A percentile compares a stretch with the other conserved stretches of the same genome.
These are phyloP conservation scores for Hemileccinum hortonii DNA, from an alignment of 1,284 basidiomycete genomes.

Conservation along the genomic window DNA sequence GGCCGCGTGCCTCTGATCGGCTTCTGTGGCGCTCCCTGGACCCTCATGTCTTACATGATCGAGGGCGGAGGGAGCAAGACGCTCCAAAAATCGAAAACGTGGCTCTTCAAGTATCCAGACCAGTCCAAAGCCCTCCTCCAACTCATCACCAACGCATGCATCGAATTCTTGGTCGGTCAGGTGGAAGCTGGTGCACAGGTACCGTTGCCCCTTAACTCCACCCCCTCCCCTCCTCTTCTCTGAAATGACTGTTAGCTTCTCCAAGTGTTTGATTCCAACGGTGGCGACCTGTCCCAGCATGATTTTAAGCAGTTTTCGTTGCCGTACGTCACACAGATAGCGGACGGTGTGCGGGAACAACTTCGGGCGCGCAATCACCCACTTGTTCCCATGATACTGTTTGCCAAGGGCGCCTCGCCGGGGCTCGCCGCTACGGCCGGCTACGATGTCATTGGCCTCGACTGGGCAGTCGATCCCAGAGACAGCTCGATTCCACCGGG, in stretches of 20 bases:
- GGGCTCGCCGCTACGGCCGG: constrained; percentile 61
- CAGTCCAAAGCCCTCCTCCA: constrained; percentile 75
- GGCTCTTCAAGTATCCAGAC: constrained; percentile 87
- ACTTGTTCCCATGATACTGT: constrained; percentile 80
- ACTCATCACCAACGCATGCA: constrained; percentile 81
- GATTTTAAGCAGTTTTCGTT: constrained; percentile 81
- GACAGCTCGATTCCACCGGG: constrained; percentile 38
- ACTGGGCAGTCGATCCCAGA: constrained; percentile 82
- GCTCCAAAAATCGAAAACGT: constrained; percentile 85
- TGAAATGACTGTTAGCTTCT: constrained; percentile 58
- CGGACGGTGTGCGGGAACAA: constrained; percentile 57
- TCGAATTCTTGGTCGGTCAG: constrained; percentile 87
- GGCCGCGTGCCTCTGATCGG: constrained; percentile 93
- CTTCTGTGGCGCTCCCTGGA: constrained; percentile 96
- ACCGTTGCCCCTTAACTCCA: constrained; percentile 14
- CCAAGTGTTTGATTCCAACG: constrained; percentile 96
- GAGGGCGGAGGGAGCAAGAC: constrained; percentile 91
- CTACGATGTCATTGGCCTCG: constrained; percentile 86
- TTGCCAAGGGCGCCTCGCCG: constrained; percentile 89
- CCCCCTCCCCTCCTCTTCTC: not conserved
- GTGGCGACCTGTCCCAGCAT: constrained; percentile 83
- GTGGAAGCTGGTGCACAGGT: constrained; percentile 93
- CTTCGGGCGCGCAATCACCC: constrained; percentile 58
- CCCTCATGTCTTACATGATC: constrained; percentile 95
- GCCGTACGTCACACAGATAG: constrained; percentile 64